Conservation (phyloP, 176 grass and related monocot species). For the Calamus simplicifolius region DNA sequence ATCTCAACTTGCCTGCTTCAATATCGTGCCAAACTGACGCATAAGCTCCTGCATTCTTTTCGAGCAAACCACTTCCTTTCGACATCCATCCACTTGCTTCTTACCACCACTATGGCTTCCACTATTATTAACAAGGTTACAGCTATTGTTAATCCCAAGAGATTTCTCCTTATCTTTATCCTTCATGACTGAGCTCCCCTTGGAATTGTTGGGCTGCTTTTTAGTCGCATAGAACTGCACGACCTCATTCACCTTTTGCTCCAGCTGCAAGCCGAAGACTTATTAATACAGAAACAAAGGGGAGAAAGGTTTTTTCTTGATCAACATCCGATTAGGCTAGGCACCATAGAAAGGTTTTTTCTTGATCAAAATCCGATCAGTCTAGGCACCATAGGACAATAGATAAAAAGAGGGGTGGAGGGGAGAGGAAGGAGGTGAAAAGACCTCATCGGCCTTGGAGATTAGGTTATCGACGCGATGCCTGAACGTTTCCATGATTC, state of each 20-base stretch:
- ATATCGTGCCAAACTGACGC: conserved; percentile 50
- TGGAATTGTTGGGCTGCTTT: conserved; percentile 30
- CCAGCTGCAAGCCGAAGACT: conserved; percentile 38
- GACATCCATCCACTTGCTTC: conserved; percentile 1
- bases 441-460: conserved; percentile 46
- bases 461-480: conserved; percentile 32
- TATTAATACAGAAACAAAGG: conserved; percentile 2
- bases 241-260: conserved; percentile 53
- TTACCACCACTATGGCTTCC: conserved; percentile 15
- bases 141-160: conserved; percentile 23
- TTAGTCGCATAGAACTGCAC: conserved; percentile 39
- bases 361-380: neutral
- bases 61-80: conserved; percentile 27
- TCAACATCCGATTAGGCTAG: neutral
- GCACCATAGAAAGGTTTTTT: neutral
- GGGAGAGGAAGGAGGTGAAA: neutral
- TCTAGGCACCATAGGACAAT: neutral
- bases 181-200: conserved; percentile 12
- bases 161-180: conserved; percentile 12
- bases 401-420: neutral
- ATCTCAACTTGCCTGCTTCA: conserved; percentile 45
- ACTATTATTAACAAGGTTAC: conserved; percentile 17
- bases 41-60: conserved; percentile 65
- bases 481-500: conserved; percentile 27
- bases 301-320: neutral